Conservation (phyloP, 495 filamentous ascomycete species). For the Polyplosphaeria fusca region DNA sequence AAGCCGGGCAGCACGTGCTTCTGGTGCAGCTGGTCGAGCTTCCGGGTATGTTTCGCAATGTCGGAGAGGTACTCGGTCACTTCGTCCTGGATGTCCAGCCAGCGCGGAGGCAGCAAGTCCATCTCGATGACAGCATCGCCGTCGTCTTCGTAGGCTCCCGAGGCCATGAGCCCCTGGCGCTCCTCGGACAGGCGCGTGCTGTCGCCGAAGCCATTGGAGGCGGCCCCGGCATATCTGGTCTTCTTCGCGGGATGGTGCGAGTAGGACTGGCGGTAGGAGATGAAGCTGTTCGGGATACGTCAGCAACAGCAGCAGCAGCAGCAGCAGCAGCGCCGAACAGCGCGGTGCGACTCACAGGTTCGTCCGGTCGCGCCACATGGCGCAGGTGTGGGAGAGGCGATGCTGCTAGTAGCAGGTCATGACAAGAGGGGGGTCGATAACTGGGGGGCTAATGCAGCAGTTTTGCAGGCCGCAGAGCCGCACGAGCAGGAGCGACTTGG, state of each 20-base stretch:
- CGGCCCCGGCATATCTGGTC: slow-evolving; percentile 61
- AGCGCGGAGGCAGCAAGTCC: slow-evolving; percentile 91
- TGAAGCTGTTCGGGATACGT: slow-evolving; percentile 61
- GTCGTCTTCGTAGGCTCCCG: slow-evolving; percentile 73
- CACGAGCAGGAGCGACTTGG: background rate
- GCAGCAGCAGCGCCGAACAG: slow-evolving; percentile 1
- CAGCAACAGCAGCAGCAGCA: slow-evolving; percentile 13
- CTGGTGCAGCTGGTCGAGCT: slow-evolving; percentile 87
- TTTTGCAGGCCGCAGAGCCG: slow-evolving; percentile 16
- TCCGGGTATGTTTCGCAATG: slow-evolving; percentile 76
- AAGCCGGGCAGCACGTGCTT: slow-evolving; percentile 97
- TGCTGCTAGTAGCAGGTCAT: slow-evolving; percentile 30
- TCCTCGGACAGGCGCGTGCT: slow-evolving; percentile 63
- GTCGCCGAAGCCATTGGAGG: slow-evolving; percentile 71
- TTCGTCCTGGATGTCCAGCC: slow-evolving; percentile 93
- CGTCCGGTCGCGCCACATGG: slow-evolving; percentile 96
- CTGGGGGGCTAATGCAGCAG: background rate
- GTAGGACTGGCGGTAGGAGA: slow-evolving; percentile 98
- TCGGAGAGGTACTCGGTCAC: slow-evolving; percentile 77
- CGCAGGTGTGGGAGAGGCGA: slow-evolving; percentile 37
- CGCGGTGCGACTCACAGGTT: slow-evolving; percentile 67
- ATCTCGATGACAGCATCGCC: slow-evolving; percentile 97
- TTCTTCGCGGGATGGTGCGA: slow-evolving; percentile 90
- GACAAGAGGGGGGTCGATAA: background rate
- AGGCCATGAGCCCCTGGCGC: slow-evolving; percentile 80